Percentiles rank a stretch among this genome's conserved stretches.
Evolutionary conservation across 176 grass and related monocot species (phyloP).

Genomic region (Hyparrhenia diplandra): DNA sequence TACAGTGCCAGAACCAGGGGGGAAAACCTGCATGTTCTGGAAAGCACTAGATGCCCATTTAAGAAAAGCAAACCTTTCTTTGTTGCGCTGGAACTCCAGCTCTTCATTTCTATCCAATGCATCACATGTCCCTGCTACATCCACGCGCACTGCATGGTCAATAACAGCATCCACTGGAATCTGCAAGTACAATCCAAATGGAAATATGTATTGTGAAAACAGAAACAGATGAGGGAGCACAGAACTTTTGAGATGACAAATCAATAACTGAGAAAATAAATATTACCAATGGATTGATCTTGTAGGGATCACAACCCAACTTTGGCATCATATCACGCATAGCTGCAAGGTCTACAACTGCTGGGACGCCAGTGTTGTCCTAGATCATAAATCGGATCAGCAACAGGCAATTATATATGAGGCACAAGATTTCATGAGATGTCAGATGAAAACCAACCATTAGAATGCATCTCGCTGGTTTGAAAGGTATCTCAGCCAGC

Average conservation of each 20-base stretch:
- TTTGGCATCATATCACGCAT: slow-evolving; percentile 83
- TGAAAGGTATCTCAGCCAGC: slow-evolving; percentile 78
- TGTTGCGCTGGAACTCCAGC: slow-evolving; percentile 72
- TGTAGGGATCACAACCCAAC: slow-evolving; percentile 65
- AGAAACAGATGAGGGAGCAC: not conserved
- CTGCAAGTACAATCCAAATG: slow-evolving; percentile 9
- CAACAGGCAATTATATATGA: not conserved
- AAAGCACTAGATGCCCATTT: slow-evolving; percentile 91
- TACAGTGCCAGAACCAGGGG: slow-evolving; percentile 76
- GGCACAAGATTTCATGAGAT: not conserved
- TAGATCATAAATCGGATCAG: slow-evolving; percentile 21
- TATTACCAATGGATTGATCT: slow-evolving; percentile 77
- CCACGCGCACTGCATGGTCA: slow-evolving; percentile 81
- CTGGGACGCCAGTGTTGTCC: slow-evolving; percentile 84
- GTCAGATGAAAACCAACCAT: slow-evolving; percentile 51
- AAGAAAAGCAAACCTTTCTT: slow-evolving; percentile 78
- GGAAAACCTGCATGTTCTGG: slow-evolving; percentile 72
- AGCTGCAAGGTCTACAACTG: slow-evolving; percentile 78
- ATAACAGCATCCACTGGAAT: slow-evolving; percentile 83
- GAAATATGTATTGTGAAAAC: not conserved
- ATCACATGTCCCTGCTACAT: slow-evolving; percentile 64
- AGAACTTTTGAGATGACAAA: not conserved
- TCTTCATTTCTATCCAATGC: slow-evolving; percentile 67
- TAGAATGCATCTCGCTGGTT: slow-evolving; percentile 72
- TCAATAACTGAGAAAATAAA: not conserved